Percentiles rank a stretch among this genome's conserved stretches.
Conservation (phyloP, 192 early-diverging fungal species). For the Lobosporangium transversale region DNA sequence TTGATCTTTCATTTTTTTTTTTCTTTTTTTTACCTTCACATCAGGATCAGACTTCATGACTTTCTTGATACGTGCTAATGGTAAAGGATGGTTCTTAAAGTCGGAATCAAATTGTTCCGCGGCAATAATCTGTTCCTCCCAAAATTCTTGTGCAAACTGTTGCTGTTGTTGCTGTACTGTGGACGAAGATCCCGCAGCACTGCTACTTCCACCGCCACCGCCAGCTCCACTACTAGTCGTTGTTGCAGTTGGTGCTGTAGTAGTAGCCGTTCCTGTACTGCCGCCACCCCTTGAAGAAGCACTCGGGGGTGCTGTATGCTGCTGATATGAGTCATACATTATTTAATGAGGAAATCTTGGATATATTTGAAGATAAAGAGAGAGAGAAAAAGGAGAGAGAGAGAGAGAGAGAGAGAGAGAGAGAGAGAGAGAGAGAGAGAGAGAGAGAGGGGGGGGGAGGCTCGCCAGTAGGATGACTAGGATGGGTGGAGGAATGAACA, state of each 20-base stretch:
- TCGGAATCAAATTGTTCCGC: slow-evolving; percentile 83
- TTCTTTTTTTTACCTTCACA: slow-evolving; percentile 74
- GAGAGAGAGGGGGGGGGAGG: not conserved
- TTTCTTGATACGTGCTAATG: slow-evolving; percentile 96
- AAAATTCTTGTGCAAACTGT: slow-evolving; percentile 64
- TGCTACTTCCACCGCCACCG: not conserved
- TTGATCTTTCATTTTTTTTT: not conserved
- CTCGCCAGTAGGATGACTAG: too few relatives aligned
- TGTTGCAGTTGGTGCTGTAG: not conserved
- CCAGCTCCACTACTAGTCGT: not conserved
- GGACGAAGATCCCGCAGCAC: not conserved
- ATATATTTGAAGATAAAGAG: not conserved
- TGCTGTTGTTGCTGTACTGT: slow-evolving; percentile 17
- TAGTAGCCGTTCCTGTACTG: not conserved
- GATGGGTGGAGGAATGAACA: too few relatives aligned
- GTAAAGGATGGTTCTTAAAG: slow-evolving; percentile 93
- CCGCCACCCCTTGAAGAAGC: not conserved
- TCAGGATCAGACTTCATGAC: slow-evolving; percentile 99
- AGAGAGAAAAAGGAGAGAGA: not conserved
- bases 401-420: not conserved
- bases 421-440: not conserved
- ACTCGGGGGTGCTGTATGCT: slow-evolving; percentile 4
- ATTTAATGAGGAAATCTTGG: too few relatives aligned
- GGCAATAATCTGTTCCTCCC: slow-evolving; percentile 72
- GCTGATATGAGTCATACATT: slow-evolving; percentile 17